These are phyloP conservation scores for Penicillium waksmanii DNA, from an alignment of 495 filamentous ascomycete genomes.

Conservation along the genomic window DNA sequence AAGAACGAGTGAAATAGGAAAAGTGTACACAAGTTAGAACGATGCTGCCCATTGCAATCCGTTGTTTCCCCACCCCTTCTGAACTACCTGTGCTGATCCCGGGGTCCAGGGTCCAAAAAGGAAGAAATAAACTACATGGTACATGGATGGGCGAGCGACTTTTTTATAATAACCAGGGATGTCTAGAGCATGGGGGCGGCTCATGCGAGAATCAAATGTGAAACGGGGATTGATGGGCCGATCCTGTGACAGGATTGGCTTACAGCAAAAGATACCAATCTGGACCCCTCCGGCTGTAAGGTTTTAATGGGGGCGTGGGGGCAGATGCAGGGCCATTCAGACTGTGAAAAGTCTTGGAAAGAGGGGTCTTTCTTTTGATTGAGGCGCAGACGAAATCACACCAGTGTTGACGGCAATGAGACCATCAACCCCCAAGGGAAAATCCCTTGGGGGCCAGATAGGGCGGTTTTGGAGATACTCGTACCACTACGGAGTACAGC, in stretches of 20 bases:
- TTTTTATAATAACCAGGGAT: neutral
- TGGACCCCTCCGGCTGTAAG: constrained; percentile 1
- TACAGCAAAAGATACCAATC: neutral
- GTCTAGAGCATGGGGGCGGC: neutral
- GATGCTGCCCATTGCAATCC: neutral
- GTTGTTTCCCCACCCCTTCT: neutral
- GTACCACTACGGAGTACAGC: neutral
- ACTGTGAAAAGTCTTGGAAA: neutral
- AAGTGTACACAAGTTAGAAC: neutral
- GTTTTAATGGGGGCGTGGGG: constrained; percentile 6
- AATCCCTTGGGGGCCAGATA: neutral
- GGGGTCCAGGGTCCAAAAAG: neutral
- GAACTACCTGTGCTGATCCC: neutral
- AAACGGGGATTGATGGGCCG: constrained; percentile 23
- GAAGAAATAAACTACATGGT: neutral
- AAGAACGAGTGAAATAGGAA: neutral
- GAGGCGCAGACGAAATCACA: constrained; percentile 13
- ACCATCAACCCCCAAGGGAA: constrained; percentile 5
- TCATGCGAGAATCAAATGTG: constrained; percentile 16
- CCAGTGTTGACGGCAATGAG: constrained; percentile 12
- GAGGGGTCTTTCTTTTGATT: neutral
- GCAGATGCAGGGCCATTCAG: constrained; percentile 5
- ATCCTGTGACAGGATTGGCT: constrained; percentile 19
- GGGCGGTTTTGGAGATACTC: neutral
- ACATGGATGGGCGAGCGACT: neutral